A percentile compares a stretch with the other conserved stretches of the same genome.
These are phyloP conservation scores for Quercus aquifolioides DNA, from an alignment of 306 rosid genomes.

Conservation along the genomic window DNA sequence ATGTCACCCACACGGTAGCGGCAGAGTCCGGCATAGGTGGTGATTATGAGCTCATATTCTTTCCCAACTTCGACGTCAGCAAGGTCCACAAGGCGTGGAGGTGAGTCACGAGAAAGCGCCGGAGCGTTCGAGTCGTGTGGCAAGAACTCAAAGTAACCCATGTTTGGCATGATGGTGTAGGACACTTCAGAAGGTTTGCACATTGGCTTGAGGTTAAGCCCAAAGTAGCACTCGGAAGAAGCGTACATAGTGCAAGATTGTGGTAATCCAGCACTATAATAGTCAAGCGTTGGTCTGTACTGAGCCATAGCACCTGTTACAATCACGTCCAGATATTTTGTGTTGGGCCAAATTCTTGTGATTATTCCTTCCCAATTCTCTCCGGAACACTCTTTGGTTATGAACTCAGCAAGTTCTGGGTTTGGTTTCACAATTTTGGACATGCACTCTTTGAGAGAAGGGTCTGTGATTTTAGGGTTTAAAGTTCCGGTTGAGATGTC, in stretches of 20 bases:
- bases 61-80: slow-evolving; percentile 71
- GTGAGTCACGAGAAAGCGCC: slow-evolving; percentile 44
- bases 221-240: slow-evolving; percentile 89
- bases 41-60: slow-evolving; percentile 67
- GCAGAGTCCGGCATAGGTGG: slow-evolving; percentile 74
- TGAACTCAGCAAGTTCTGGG: slow-evolving; percentile 54
- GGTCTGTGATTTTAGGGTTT: slow-evolving; percentile 57
- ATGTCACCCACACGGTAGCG: slow-evolving; percentile 91
- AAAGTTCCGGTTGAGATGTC: slow-evolving; percentile 67
- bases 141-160: slow-evolving; percentile 89
- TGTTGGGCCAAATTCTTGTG: slow-evolving; percentile 85
- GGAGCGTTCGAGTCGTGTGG: slow-evolving; percentile 46
- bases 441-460: slow-evolving; percentile 48
- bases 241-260: slow-evolving; percentile 90
- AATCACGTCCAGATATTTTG: slow-evolving; percentile 80
- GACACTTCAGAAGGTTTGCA: slow-evolving; percentile 65
- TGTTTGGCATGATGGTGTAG: slow-evolving; percentile 92
- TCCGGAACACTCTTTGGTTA: slow-evolving; percentile 39
- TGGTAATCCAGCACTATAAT: slow-evolving; percentile 67
- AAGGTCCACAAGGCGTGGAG: slow-evolving; percentile 64
- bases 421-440: slow-evolving; percentile 44
- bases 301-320: slow-evolving; percentile 99
- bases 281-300: slow-evolving; percentile 78
- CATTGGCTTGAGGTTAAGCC: slow-evolving; percentile 77
- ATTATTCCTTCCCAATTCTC: slow-evolving; percentile 78